Percentiles rank a stretch among this genome's conserved stretches.
These are phyloP conservation scores for Fusarium illudens DNA, from an alignment of 2,329 filamentous ascomycete species.

Conservation along the genomic window DNA sequence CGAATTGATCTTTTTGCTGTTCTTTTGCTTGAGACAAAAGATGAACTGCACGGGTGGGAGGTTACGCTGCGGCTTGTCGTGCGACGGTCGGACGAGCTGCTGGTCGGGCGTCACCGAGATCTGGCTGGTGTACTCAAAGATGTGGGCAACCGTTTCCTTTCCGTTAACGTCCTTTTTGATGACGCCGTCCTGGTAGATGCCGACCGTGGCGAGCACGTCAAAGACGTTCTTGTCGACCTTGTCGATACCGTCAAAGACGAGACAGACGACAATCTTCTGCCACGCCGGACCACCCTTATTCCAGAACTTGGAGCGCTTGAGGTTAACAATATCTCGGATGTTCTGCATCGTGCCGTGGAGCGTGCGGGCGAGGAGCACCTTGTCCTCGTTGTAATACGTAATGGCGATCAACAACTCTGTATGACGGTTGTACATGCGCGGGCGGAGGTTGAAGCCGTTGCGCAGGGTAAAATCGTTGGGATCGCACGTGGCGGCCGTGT, in stretches of 20 bases:
- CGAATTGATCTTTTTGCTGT: slow-evolving; percentile 42
- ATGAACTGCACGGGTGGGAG: slow-evolving; percentile 39
- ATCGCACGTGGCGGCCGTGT: slow-evolving; percentile 40
- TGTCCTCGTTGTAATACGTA: slow-evolving; percentile 41
- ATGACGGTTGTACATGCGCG: slow-evolving; percentile 40
- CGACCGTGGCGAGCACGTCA: slow-evolving; percentile 37
- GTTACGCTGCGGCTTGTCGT: slow-evolving; percentile 31
- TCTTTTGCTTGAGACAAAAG: slow-evolving; percentile 41
- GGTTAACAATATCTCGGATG: slow-evolving; percentile 38
- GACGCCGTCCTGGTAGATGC: slow-evolving; percentile 40
- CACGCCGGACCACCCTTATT: slow-evolving; percentile 39
- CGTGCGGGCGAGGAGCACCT: slow-evolving; percentile 39
- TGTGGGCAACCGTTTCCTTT: slow-evolving; percentile 39
- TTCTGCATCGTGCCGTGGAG: slow-evolving; percentile 39
- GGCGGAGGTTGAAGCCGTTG: slow-evolving; percentile 39
- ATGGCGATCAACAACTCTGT: slow-evolving; percentile 39
- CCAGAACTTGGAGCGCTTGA: slow-evolving; percentile 40
- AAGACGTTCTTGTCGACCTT: slow-evolving; percentile 41
- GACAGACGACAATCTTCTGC: slow-evolving; percentile 40
- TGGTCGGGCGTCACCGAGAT: slow-evolving; percentile 39
- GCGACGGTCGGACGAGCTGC: slow-evolving; percentile 37
- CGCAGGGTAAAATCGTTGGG: slow-evolving; percentile 39
- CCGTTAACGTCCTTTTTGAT: slow-evolving; percentile 40
- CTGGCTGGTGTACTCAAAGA: slow-evolving; percentile 41
- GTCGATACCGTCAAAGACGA: slow-evolving; percentile 39